phyloP scores from a whole-genome alignment of 2,329 filamentous ascomycete genomes.

The Botrytis elliptica region DNA sequence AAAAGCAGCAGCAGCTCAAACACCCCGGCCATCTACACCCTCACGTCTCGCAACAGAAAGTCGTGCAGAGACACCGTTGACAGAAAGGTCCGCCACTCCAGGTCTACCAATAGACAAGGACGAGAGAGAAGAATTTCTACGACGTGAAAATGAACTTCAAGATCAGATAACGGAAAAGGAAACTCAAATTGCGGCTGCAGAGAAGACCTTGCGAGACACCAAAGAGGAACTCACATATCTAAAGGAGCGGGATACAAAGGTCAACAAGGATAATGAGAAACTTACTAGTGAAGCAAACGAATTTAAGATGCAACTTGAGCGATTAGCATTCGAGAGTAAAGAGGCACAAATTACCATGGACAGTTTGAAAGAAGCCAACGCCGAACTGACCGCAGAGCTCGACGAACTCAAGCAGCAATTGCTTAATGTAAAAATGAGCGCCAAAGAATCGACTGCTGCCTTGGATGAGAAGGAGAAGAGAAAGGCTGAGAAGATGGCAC shows the following conservation, averaged over 20 bases:
- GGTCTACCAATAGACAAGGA: constrained; percentile 90
- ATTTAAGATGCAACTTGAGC: constrained; percentile 94
- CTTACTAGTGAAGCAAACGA: constrained; percentile 85
- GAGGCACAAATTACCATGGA: constrained; percentile 98
- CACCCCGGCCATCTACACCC: constrained; percentile 57
- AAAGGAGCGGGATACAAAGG: constrained; percentile 80
- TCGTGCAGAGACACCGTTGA: constrained; percentile 63
- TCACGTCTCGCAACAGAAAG: constrained; percentile 56
- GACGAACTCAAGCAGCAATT: constrained; percentile 97
- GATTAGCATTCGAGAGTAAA: constrained; percentile 92
- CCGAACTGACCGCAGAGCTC: constrained; percentile 85
- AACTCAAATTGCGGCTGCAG: constrained; percentile 71
- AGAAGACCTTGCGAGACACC: constrained; percentile 76
- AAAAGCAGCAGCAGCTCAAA: constrained; percentile 47
- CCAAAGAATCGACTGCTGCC: constrained; percentile 86
- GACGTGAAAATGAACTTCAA: constrained; percentile 93
- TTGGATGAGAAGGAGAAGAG: constrained; percentile 97
- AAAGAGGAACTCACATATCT: constrained; percentile 83
- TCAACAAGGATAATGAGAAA: constrained; percentile 86
- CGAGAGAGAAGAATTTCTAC: constrained; percentile 91
- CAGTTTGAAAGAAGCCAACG: constrained; percentile 90
- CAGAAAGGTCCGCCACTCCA: constrained; percentile 83
- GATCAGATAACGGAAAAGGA: constrained; percentile 95
- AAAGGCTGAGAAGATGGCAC: constrained; percentile 98
- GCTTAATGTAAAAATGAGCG: constrained; percentile 92